A percentile compares a stretch with the other conserved stretches of the same genome.
These are phyloP conservation scores for Arabis hirsuta DNA, from an alignment of 345 rosid species.

Conservation along the genomic window DNA sequence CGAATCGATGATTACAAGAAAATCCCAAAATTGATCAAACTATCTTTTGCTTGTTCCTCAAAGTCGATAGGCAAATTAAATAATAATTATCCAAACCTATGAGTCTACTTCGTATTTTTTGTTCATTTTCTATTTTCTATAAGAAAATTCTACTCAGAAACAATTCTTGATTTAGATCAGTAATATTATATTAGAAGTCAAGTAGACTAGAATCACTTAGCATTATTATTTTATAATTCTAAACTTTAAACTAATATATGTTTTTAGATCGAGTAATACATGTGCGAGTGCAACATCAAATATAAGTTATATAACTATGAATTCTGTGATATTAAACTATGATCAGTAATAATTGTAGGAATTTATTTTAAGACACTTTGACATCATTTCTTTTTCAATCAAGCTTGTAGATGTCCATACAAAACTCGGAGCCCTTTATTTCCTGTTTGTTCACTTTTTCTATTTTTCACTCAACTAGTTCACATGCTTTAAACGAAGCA, in stretches of 20 bases:
- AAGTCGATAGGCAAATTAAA: slow-evolving; percentile 23
- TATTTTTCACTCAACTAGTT: too few species aligned
- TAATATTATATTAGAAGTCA: background rate
- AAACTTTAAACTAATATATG: background rate
- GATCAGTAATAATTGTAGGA: background rate
- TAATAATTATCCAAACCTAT: background rate
- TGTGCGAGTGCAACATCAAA: background rate
- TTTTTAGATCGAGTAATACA: background rate
- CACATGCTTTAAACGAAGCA: background rate
- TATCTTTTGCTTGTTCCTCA: slow-evolving; percentile 5
- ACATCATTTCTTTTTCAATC: background rate
- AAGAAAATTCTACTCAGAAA: background rate
- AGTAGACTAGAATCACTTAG: too few species aligned
- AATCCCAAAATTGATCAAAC: background rate
- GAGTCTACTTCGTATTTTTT: slow-evolving; percentile 20
- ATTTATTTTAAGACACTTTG: background rate
- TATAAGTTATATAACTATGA: background rate
- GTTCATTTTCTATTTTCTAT: background rate
- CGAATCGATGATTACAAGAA: slow-evolving; percentile 1
- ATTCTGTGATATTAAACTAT: background rate
- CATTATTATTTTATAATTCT: too few species aligned
- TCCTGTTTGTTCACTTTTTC: background rate
- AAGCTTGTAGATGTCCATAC: background rate
- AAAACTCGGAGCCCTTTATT: background rate
- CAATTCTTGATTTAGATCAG: background rate